Evolutionary conservation across 1,139 yeast genomes (phyloP), one percentile per base, ranked within the genome.

Genomic region (Hansenula lynferdii): DNA sequence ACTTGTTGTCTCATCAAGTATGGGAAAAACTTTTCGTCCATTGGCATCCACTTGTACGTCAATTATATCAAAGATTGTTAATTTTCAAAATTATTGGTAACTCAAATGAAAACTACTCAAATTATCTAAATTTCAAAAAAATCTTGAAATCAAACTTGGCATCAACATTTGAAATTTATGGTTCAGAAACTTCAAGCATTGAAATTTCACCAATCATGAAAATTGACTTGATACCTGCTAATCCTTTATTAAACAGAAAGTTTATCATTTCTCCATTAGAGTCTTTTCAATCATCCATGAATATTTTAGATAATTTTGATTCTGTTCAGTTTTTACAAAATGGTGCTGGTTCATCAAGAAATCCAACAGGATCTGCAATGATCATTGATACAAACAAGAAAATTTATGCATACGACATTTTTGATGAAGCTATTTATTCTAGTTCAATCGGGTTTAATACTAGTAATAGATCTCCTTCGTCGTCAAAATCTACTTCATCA

Each of bases 31-130:
- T 76, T 44, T 78, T 85, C 51, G 72, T 80, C 33, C 95, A 86
- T 59, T 86, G 95, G 87, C 76, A 80, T 49, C 90, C 95, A 3
- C 60, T 85, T 23, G 79, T 85, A 15, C 67, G 95, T 32, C 72
- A 83, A 2, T 83, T 80, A 52, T 86, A 80, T 56, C 67, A 77
- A 36, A 67, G 89, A 37, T 65, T 86, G 23, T 47, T 86, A 15
- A 69, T 85, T 37, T 86, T 94, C 85, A 70, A 87, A 48, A 62
- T 81, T 21, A 82, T 82, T 2, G 59, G 71, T 21, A 69, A 69
- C 47, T 67, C 67, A 14, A 32, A 34, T 14, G 36, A 28, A 9
- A 34, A 28, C 14, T 31, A 30, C n/a, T 31, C 36, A 3, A 38
- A 28, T 25, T 31, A 39, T 24, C 23, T 33, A 19, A 26, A 33